Evolutionary conservation across 176 grass and related monocot genomes (phyloP).

Genomic region (Musa schizocarpa): DNA sequence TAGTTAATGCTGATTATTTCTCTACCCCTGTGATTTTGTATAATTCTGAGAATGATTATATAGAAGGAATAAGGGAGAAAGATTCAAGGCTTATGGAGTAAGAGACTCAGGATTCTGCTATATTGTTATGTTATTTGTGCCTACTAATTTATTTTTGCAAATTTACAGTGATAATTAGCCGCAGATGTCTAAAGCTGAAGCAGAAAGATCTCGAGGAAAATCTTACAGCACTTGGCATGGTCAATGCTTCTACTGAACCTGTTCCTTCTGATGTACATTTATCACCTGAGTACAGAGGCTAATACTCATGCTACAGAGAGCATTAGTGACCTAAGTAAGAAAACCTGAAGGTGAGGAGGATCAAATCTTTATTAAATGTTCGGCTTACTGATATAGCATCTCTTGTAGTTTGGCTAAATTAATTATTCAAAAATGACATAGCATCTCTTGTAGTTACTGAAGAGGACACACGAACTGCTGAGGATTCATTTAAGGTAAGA

Average conservation of each 20-base stretch:
- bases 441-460: background rate
- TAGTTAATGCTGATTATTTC: too few relatives aligned
- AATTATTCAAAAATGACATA: background rate
- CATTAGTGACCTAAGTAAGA: background rate
- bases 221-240: background rate
- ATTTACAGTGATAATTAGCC: background rate
- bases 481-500: background rate
- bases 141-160: background rate
- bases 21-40: too few relatives aligned
- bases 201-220: background rate
- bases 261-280: background rate
- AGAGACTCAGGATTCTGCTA: background rate
- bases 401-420: background rate
- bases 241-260: background rate
- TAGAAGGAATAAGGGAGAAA: too few relatives aligned
- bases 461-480: background rate
- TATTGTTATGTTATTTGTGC: background rate
- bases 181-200: background rate
- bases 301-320: background rate
- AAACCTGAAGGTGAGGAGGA: background rate
- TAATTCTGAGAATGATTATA: too few relatives aligned
- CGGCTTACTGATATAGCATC: background rate
- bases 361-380: background rate
- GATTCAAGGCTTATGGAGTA: background rate
- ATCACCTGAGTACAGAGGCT: background rate